phyloP scores from a whole-genome alignment of 1,139 yeast species.

The Wickerhamiella pararugosa region DNA sequence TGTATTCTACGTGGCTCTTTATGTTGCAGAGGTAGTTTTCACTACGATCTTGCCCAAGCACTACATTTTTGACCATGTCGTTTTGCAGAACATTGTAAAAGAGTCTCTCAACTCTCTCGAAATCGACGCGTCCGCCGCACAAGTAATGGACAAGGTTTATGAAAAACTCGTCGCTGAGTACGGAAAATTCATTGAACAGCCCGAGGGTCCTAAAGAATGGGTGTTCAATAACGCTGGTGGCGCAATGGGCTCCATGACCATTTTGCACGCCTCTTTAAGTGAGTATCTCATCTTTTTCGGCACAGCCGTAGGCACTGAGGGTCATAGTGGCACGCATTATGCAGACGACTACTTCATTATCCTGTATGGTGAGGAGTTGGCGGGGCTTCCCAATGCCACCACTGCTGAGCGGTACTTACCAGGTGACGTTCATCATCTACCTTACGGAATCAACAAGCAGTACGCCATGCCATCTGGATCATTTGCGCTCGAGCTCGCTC shows the following conservation, averaged over 20 bases:
- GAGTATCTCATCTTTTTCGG: constrained; percentile 88
- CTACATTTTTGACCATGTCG: constrained; percentile 42
- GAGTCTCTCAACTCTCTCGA: constrained; percentile 35
- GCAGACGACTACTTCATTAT: constrained; percentile 96
- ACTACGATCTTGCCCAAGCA: constrained; percentile 36
- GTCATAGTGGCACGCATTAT: constrained; percentile 89
- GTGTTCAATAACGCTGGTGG: constrained; percentile 96
- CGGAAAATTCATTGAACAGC: constrained; percentile 48
- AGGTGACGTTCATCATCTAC: constrained; percentile 59
- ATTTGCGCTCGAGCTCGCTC: constrained; percentile 89
- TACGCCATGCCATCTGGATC: constrained; percentile 70
- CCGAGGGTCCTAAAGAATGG: constrained; percentile 69
- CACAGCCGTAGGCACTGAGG: constrained; percentile 83
- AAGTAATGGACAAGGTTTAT: constrained; percentile 43
- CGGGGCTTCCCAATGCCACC: constrained; percentile 49
- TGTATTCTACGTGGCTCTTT: constrained; percentile 2
- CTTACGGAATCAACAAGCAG: constrained; percentile 63
- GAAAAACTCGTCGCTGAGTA: constrained; percentile 45
- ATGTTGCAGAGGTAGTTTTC: constrained; percentile 11
- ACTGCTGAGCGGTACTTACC: constrained; percentile 56
- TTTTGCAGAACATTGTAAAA: constrained; percentile 32
- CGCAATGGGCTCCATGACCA: constrained; percentile 96
- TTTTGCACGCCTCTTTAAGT: constrained; percentile 86
- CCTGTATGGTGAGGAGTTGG: constrained; percentile 60
- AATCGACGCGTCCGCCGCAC: constrained; percentile 39